A percentile compares a stretch with the other conserved stretches of the same genome.
phyloP scores from a whole-genome alignment of 805 yeast species.

The Nakazawaea holstii region DNA sequence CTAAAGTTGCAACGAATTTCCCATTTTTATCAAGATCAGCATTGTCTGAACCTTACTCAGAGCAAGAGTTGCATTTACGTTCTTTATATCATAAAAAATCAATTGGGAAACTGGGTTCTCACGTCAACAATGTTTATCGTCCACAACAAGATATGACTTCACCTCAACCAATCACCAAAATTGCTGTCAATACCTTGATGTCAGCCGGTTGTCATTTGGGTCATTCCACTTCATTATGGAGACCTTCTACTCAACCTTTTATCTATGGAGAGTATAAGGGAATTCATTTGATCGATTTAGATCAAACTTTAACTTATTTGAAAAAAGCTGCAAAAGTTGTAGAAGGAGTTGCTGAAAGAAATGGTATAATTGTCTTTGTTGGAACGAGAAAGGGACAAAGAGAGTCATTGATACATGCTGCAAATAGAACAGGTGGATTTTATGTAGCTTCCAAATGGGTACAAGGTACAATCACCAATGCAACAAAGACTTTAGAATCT shows the following conservation, averaged over 20 bases:
- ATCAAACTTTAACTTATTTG: slow-evolving; percentile 70
- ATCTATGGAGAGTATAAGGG: slow-evolving; percentile 86
- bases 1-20: slow-evolving; percentile 25
- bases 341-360: slow-evolving; percentile 74
- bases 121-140: slow-evolving; percentile 53
- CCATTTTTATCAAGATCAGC: slow-evolving; percentile 64
- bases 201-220: slow-evolving; percentile 97
- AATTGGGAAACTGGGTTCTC: slow-evolving; percentile 60
- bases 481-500: slow-evolving; percentile 52
- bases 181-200: slow-evolving; percentile 65
- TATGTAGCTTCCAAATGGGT: slow-evolving; percentile 85
- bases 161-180: slow-evolving; percentile 52
- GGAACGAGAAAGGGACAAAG: slow-evolving; percentile 81
- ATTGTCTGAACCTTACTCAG: slow-evolving; percentile 60
- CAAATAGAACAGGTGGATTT: slow-evolving; percentile 70
- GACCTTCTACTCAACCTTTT: slow-evolving; percentile 80
- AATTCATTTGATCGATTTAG: slow-evolving; percentile 86
- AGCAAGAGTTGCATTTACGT: slow-evolving; percentile 73
- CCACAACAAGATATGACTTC: slow-evolving; percentile 62
- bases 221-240: slow-evolving; percentile 74
- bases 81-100: slow-evolving; percentile 55
- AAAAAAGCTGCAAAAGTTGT: slow-evolving; percentile 83
- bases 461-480: slow-evolving; percentile 91
- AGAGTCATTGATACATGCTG: slow-evolving; percentile 72
- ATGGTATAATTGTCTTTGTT: slow-evolving; percentile 75